Evolutionary conservation across 257 asterid genomes (phyloP).

Genomic region (Striga asiatica): DNA sequence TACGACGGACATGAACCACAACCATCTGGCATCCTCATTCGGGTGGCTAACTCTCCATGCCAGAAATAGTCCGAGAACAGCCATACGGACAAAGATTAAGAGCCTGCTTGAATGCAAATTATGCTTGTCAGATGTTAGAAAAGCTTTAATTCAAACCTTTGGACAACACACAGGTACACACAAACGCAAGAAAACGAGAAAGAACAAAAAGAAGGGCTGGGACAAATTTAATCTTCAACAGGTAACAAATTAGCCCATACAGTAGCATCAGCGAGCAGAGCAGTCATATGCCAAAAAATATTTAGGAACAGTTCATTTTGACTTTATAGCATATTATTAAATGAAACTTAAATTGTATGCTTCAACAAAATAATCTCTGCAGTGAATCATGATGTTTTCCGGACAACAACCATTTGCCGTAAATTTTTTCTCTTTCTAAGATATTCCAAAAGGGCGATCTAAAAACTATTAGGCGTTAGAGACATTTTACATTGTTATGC

Average conservation of each 20-base stretch:
- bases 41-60: constrained; percentile 64
- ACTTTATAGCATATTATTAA: no score
- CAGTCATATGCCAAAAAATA: no score
- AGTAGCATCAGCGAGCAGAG: background rate
- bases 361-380: no score
- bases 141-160: background rate
- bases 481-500: no score
- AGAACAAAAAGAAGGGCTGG: no score
- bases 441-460: no score
- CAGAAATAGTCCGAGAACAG: constrained; percentile 60
- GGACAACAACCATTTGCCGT: no score
- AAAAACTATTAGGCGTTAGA: no score
- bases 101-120: constrained; percentile 30
- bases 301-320: no score
- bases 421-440: no score
- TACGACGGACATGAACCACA: constrained; percentile 76
- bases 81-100: constrained; percentile 57
- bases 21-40: constrained; percentile 76
- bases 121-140: background rate
- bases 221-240: background rate
- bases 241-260: background rate
- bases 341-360: no score
- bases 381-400: no score
- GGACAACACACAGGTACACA: background rate
- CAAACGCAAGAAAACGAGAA: background rate